A percentile compares a stretch with the other conserved stretches of the same genome.
Evolutionary conservation across 2,329 filamentous ascomycete species (phyloP).

Genomic region (Paecilomyces formosus): DNA sequence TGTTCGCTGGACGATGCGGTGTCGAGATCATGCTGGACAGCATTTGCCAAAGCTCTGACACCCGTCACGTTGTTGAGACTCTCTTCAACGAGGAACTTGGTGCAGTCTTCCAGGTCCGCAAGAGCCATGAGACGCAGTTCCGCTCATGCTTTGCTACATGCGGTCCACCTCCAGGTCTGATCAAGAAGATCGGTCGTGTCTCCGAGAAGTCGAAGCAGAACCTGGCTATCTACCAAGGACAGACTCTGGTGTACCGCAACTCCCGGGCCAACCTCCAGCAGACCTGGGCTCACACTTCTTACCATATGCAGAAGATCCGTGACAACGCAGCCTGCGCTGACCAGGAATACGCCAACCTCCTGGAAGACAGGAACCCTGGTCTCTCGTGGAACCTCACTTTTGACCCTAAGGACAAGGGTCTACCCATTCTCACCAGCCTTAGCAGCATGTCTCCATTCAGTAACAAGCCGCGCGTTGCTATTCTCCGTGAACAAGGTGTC

Average conservation of each 20-base stretch:
- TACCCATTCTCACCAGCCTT: constrained; percentile 60
- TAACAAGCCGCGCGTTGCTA: constrained; percentile 70
- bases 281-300: constrained; percentile 81
- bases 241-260: constrained; percentile 60
- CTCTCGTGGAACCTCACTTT: constrained; percentile 77
- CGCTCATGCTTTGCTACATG: constrained; percentile 85
- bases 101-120: constrained; percentile 89
- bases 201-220: constrained; percentile 62
- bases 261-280: constrained; percentile 70
- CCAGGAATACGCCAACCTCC: constrained; percentile 67
- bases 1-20: constrained; percentile 91
- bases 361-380: constrained; percentile 70
- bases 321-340: constrained; percentile 86
- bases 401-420: constrained; percentile 66
- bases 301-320: constrained; percentile 81
- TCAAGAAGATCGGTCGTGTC: constrained; percentile 77
- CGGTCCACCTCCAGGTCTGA: constrained; percentile 70
- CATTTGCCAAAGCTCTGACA: constrained; percentile 51
- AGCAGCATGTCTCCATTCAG: constrained; percentile 50
- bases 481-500: constrained; percentile 89
- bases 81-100: constrained; percentile 97
- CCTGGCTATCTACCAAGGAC: constrained; percentile 66
- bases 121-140: constrained; percentile 76
- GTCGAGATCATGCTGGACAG: constrained; percentile 77
- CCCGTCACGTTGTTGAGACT: constrained; percentile 60